A percentile compares a stretch with the other conserved stretches of the same genome.
Conservation (phyloP, 1,139 yeast genomes). For the Debaryomyces sp. region DNA sequence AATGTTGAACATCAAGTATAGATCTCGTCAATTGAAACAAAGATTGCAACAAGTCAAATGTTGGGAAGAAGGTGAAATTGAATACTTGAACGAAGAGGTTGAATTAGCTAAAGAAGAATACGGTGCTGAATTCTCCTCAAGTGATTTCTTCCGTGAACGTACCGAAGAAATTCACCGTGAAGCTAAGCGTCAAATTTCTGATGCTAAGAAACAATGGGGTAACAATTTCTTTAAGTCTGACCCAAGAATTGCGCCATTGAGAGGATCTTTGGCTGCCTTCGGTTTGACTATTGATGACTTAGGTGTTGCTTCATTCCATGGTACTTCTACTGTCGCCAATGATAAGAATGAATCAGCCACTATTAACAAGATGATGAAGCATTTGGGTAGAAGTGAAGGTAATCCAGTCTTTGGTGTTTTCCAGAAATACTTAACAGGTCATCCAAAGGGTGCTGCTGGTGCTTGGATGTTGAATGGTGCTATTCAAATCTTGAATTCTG, state of each 20-base stretch:
- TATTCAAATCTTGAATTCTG: slow-evolving; percentile 86
- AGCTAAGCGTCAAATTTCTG: slow-evolving; percentile 80
- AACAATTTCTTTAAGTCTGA: slow-evolving; percentile 89
- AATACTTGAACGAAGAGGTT: slow-evolving; percentile 49
- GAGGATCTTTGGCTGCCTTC: slow-evolving; percentile 95
- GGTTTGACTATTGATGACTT: slow-evolving; percentile 92
- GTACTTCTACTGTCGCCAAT: slow-evolving; percentile 97
- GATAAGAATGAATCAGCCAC: slow-evolving; percentile 97
- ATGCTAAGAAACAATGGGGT: slow-evolving; percentile 95
- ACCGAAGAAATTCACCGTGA: slow-evolving; percentile 86
- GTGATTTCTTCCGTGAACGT: slow-evolving; percentile 74
- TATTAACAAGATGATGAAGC: slow-evolving; percentile 87
- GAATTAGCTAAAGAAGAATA: slow-evolving; percentile 70
- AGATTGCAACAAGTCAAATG: slow-evolving; percentile 77
- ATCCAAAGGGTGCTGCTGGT: slow-evolving; percentile 99
- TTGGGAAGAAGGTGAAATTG: slow-evolving; percentile 85
- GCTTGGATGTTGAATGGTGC: slow-evolving; percentile 99
- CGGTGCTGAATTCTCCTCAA: slow-evolving; percentile 51
- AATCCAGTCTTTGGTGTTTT: slow-evolving; percentile 97
- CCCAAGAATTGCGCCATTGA: slow-evolving; percentile 93
- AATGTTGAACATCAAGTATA: slow-evolving; percentile 86
- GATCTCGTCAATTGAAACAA: slow-evolving; percentile 84
- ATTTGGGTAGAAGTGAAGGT: slow-evolving; percentile 96
- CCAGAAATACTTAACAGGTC: slow-evolving; percentile 99
- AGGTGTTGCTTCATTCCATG: slow-evolving; percentile 99